phyloP scores from a whole-genome alignment of 257 asterid species.

The Solanum piurae region DNA sequence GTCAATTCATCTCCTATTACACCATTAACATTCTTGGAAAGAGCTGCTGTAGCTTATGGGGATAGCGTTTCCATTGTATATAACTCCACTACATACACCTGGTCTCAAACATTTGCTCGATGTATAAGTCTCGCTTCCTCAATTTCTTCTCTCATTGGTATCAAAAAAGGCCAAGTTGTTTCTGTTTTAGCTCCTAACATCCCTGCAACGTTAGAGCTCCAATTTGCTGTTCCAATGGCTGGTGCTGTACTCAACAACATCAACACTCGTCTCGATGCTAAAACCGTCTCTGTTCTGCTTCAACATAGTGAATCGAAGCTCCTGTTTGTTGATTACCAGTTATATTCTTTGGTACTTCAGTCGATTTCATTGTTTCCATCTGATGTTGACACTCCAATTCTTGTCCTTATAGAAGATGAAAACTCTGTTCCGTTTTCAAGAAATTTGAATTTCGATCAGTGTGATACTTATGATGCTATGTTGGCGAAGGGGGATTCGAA shows the following conservation, averaged over 20 bases:
- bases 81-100: constrained; percentile 28
- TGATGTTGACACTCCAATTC: constrained; percentile 10
- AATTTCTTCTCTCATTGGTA: constrained; percentile 30
- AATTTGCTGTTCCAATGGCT: constrained; percentile 74
- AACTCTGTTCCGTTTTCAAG: not conserved
- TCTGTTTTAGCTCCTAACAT: constrained; percentile 69
- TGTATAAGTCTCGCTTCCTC: constrained; percentile 43
- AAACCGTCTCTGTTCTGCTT: constrained; percentile 39
- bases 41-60: constrained; percentile 53
- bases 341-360: constrained; percentile 21
- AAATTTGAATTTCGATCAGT: not conserved
- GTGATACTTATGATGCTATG: constrained; percentile 41
- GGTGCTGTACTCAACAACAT: constrained; percentile 57
- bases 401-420: constrained; percentile 33
- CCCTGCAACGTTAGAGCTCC: constrained; percentile 77
- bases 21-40: constrained; percentile 44
- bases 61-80: constrained; percentile 45
- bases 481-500: constrained; percentile 25
- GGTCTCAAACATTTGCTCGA: constrained; percentile 51
- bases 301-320: constrained; percentile 48
- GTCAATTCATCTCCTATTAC: constrained; percentile 40
- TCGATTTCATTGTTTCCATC: constrained; percentile 38
- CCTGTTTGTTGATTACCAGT: constrained; percentile 42
- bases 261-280: constrained; percentile 57
- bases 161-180: constrained; percentile 32